Evolutionary conservation across 305 asterid species (phyloP), one percentile per base, ranked within the genome.

Genomic region (Fraxinus platypoda): DNA sequence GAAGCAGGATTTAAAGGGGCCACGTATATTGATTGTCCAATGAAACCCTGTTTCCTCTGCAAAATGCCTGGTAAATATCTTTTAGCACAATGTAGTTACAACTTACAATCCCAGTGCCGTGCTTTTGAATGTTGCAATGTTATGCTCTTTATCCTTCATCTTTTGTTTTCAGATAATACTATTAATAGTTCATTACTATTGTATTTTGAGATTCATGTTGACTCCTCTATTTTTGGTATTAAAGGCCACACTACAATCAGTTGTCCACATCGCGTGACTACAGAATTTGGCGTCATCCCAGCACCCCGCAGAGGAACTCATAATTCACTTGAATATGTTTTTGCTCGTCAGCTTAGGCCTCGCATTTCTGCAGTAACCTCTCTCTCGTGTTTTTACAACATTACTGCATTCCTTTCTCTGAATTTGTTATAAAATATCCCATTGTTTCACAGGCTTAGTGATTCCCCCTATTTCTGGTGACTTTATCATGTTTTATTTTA

Each of bases 41-140:
- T 96, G 99, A 96, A 96, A 86, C 99, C 99, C 3, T 96, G 99
- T 88, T 96, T 94, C 83, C 97, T 96, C 52, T 96, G 99, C 91
- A 96, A 96, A 89, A 83, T 87, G 98, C 97, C 97, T 85, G 98
- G 99, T 96, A 85, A 73, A 74, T 79, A 26, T 12, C 1, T 46
- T 26, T 52, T 11, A 64, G 34, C 73, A 64, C 73, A 64, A 64
- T 25, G n/a, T 25, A 26, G 34, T 26, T 25, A 64, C 73, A 64
- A 9, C 43, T 37, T 37, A 37, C 43, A 37, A 37, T 23, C 17
- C 25, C 72, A 64, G 72, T 52, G 23, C 77, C 57, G 41, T 64
- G 62, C 57, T 64, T 52, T 26, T 78, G 74, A 43, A 78, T 38
- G 23, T 64, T 33, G 71, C 71, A 8, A 62, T 57, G 68, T 6